These are phyloP conservation scores for Isatis tinctoria DNA, from an alignment of 345 rosid species.

Conservation along the genomic window DNA sequence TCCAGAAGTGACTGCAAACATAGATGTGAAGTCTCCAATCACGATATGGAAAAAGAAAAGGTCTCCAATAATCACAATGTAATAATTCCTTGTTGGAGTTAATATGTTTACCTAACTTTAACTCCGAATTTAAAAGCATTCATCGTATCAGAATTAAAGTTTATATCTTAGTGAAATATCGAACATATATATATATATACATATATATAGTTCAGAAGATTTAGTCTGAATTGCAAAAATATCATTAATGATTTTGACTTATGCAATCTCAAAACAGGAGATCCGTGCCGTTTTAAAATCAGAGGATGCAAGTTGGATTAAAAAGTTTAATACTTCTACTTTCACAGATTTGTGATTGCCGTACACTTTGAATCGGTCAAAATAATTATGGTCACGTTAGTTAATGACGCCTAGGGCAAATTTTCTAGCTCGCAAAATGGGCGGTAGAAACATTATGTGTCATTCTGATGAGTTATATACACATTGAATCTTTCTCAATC, in stretches of 20 bases:
- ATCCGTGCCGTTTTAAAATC: slow-evolving; percentile 22
- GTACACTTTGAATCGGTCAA: slow-evolving; percentile 26
- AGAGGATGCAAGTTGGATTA: slow-evolving; percentile 20
- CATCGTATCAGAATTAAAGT: neutral
- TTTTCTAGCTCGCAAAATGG: neutral
- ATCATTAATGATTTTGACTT: slow-evolving; percentile 24
- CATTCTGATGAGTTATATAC: neutral
- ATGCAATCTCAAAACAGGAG: slow-evolving; percentile 7
- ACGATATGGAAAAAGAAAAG: neutral
- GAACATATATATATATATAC: neutral
- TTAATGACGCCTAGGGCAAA: neutral
- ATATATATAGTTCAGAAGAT: neutral
- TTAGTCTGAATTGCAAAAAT: slow-evolving; percentile 2
- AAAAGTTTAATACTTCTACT: slow-evolving; percentile 2
- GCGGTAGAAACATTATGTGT: neutral
- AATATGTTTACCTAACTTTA: neutral
- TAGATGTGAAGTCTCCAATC: neutral
- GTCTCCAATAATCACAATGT: neutral
- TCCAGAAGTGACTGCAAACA: neutral
- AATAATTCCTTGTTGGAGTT: neutral
- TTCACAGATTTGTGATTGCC: neutral
- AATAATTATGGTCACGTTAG: neutral
- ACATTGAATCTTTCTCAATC: neutral
- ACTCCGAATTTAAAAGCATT: neutral
- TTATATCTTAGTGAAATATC: neutral